Base-by-base conservation (phyloP, 2,329 filamentous ascomycete genomes). In the Botrytis porri region DNA sequence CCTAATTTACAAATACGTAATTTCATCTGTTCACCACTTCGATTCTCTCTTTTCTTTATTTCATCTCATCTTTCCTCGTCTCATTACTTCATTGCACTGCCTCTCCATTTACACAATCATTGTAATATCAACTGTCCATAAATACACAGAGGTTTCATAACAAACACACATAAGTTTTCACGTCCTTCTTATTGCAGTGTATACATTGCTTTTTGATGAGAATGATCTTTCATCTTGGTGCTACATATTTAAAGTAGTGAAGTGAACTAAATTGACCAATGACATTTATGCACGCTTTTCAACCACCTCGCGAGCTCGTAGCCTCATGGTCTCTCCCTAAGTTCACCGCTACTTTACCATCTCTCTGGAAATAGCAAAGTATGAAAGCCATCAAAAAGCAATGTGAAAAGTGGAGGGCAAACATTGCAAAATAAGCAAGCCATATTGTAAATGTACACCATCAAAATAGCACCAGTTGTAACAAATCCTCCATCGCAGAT, bases 391-490 rank as follows among this genome's bases (percentile, higher is more conserved):
- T 29, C 25, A 41, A 62, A 43, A 65, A n/a, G 37, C 16, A 32
- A 35, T 1, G 10, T 25, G 32, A 63, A 48, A 64, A 71, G 14
- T 16, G 20, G 39, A 39, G 39, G 4, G 39, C 29, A 45, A 66
- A 10, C 0, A 18, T 66, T 66, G 41, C 18, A 66, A 45, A 35
- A 14, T 9, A 66, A 66, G 39, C 41, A 43, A 45, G 37, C 10
- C 20, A 70, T 67, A 57, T 67, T 12, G 10, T 20, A 61, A 70
- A 61, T 45, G 29, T 45, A 61, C n/a, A 43, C 29, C 29, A 70
- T 37, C 37, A 25, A 60, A 37, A 70, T 61, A 61, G 8, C 39
- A 43, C n/a, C 39, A 70, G 16, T 61, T 61, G 18, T 12, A 32
- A 67, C 18, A 41, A 67, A 67, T 57, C 37, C 4, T 67, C 63